Base-by-base conservation (phyloP, 1,284 basidiomycete species). In the Pulchroboletus neoregius region DNA sequence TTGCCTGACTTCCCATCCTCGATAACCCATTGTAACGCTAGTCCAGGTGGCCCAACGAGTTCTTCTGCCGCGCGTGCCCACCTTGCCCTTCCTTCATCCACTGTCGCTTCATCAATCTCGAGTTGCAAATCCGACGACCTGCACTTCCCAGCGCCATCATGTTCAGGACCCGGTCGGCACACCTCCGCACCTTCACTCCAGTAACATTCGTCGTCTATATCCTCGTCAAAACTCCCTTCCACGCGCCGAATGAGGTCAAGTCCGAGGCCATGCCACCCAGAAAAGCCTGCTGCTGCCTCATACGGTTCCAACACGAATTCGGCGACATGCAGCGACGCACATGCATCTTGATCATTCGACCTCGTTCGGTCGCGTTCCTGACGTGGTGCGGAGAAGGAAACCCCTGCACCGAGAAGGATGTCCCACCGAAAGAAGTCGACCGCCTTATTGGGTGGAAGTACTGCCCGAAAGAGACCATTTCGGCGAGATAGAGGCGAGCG, bases 391-490 rank as follows among this genome's bases (percentile, higher is more conserved):
- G 44, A 45, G 33, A 38, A 18, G 37, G 56, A 42, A 23, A 43
- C 34, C n/a, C 43, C 24, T 3, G 43, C 2, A 10, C 31, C 31
- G 12, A 46, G 15, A 24, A 58, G 41, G 28, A 48, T 4, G 36
- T 62, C 60, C 52, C 52, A 47, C 1, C 52, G 59, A 46, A 62
- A 65, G 28, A 63, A 65, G 46, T 65, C 57, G 37, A 60, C 39
- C 3, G 58, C 55, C 27, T 49, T 41, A 12, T 27, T 39, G 6
- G 63, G 52, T 2, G 53, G 36, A 18, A 60, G 50, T 0, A 64
- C 42, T 26, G 51, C 51, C 15, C 61, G 43, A 23, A 66, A 65
- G 37, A 53, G 49, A 15, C 60, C 59, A 11, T 58, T 66, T 11
- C 65, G 53, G 18, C 30, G 53, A 12, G 65, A 63, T 1, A 66